Conservation (phyloP, 2,329 filamentous ascomycete species). For the Diaporthe vexans region DNA sequence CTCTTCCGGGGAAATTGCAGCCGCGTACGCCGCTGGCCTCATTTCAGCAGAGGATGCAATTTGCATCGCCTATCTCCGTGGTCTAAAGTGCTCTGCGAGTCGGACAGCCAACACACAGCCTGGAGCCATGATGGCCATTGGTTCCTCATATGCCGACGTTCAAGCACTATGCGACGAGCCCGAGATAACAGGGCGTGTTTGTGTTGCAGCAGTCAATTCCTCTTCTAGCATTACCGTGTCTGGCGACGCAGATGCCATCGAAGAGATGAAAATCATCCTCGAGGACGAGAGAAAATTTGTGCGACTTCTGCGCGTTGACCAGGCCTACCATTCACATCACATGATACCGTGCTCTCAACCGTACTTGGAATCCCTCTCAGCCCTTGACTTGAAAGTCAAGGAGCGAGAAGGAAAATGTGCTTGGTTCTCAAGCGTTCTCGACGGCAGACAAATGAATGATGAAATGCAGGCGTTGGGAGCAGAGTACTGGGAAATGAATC, state of each 20-base stretch:
- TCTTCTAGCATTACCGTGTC: conserved; percentile 47
- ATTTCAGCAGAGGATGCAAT: conserved; percentile 44
- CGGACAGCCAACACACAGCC: conserved; percentile 14
- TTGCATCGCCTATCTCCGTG: conserved; percentile 45
- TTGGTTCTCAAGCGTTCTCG: too few species aligned
- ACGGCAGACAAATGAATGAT: too few species aligned
- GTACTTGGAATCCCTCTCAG: too few species aligned
- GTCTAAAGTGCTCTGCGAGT: neutral
- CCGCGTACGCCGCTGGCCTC: conserved; percentile 16
- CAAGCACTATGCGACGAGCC: conserved; percentile 35
- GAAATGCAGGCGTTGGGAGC: too few species aligned
- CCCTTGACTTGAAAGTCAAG: too few species aligned
- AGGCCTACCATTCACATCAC: too few species aligned
- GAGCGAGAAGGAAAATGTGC: too few species aligned
- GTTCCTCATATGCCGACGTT: neutral
- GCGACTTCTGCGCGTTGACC: conserved; percentile 41
- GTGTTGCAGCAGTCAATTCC: conserved; percentile 48
- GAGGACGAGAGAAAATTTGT: conserved; percentile 48
- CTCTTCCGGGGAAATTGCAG: conserved; percentile 44
- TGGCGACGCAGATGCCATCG: conserved; percentile 48
- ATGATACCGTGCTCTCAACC: too few species aligned
- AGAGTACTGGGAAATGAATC: too few species aligned
- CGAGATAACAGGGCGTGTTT: conserved; percentile 39
- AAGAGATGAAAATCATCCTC: conserved; percentile 44
- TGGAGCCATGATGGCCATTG: conserved; percentile 31